Evolutionary conservation across 2,329 filamentous ascomycete species (phyloP), one percentile per base, ranked within the genome.

Genomic region (Calonectria montana): DNA sequence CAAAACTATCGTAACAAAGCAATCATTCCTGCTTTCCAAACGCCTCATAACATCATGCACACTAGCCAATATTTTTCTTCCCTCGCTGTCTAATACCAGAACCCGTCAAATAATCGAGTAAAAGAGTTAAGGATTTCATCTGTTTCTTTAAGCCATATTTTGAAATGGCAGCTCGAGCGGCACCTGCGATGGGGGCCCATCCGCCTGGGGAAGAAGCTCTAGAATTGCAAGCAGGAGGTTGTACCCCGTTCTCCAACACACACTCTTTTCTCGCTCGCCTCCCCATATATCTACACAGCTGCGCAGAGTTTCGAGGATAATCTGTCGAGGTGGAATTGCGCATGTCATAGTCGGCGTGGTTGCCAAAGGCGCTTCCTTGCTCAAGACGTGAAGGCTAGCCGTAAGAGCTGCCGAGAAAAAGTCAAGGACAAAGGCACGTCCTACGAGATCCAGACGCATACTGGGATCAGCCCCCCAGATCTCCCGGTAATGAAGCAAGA

Each of bases 381-480:
- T 80, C 43, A 83, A 74, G 29, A 83, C 78, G 69, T 83, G 82
- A 6, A 83, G 77, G 39, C 75, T 80, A 2, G 81, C 81, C 35
- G 82, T 83, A 57, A 83, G 69, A 1, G 79, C 77, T 1, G 81
- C 82, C 4, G 82, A 82, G 76, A 83, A 82, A 70, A 83, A 83
- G 71, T 83, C 82, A 7, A 82, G 75, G 16, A 82, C 80, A 70
- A 82, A 83, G 2, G 80, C 79, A 1, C 82, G 75, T 3, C 81
- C 82, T 13, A 83, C 80, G 4, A 83, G 75, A 31, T 82, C 79
- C 25, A 81, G 72, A 12, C 80, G 75, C 59, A 78, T 70, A 27
- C 29, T 57, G 12, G 73, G 67, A 15, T 81, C 80, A 35, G 75
- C 74, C 10, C 79, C 77, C 80, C 81, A 83, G 45, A 84, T 74